Base-by-base conservation (phyloP, 352 stramenopile genomes). In the Globisporangium emineosum region DNA sequence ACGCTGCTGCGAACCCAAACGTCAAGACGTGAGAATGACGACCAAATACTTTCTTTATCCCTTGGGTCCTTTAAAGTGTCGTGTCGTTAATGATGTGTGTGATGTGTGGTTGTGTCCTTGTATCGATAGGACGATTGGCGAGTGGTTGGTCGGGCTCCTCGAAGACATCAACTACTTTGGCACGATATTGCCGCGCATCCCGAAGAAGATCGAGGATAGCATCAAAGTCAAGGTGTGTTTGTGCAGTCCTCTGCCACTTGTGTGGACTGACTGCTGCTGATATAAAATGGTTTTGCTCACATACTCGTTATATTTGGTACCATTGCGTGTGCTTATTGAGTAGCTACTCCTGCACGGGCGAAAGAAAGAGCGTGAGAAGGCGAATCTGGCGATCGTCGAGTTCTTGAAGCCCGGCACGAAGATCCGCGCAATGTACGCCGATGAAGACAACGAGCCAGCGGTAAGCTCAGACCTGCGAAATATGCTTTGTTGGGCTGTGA, bases 151-250 rank as follows among this genome's bases (percentile, higher is more conserved):
- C 35, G 75, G 76, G 2, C 69, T 99, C 3, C 79, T 99, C 33
- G 93, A 88, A 59, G 88, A 98, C 35, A 93, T 97, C 70, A 97
- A 99, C 65, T 99, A 99, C 75, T 98, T 97, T 67, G 91, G 94
- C 29, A 99, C 96, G 5, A 97, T 98, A 62, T 68, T 99, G 13
- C 97, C 97, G 10, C 93, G 97, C 17, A 96, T 99, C 57, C 97
- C 97, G 1, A 94, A 98, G 69, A 91, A 92, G 35, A 96, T 99
- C 51, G 92, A 99, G 71, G 84, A 98, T 49, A 90, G 97, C 43
- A 96, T 99, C 68, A 98, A 99, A 85, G 93, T 99, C 57, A 91
- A 91, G 79, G 83, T 93, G 49, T 4, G 9, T 50, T 17, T 30
- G 17, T 45, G 45, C 8, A 21, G 9, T 37, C 32, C 12, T 9